phyloP scores from a whole-genome alignment of 2,329 filamentous ascomycete species.

The Botrytis byssoidea region DNA sequence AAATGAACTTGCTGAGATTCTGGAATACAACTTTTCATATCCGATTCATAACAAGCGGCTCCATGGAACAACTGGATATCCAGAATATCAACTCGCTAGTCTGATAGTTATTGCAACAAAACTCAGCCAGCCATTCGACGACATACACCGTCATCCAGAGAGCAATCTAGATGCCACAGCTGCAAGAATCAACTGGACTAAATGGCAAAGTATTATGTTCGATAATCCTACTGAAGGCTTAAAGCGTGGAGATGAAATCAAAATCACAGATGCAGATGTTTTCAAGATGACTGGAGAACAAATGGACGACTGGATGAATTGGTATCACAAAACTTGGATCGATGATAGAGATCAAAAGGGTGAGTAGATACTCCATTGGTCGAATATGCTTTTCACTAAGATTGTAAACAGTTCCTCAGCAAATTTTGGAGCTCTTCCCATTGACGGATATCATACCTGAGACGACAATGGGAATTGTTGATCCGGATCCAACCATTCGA shows the following conservation, averaged over 20 bases:
- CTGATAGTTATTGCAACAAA: slow-evolving; percentile 76
- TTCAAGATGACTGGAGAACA: slow-evolving; percentile 58
- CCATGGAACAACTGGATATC: slow-evolving; percentile 55
- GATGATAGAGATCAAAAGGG: slow-evolving; percentile 45
- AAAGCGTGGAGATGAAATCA: slow-evolving; percentile 48
- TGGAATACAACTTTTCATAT: slow-evolving; percentile 56
- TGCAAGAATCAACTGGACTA: slow-evolving; percentile 67
- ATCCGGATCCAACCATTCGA: slow-evolving; percentile 26
- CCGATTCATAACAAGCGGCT: slow-evolving; percentile 47
- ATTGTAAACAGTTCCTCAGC: slow-evolving; percentile 34
- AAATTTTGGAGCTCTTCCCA: slow-evolving; percentile 41
- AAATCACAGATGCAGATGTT: slow-evolving; percentile 61
- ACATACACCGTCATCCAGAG: slow-evolving; percentile 49
- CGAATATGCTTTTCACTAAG: slow-evolving; percentile 11
- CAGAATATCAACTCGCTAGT: slow-evolving; percentile 72
- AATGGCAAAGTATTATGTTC: slow-evolving; percentile 59
- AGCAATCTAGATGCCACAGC: slow-evolving; percentile 55
- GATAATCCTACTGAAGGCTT: slow-evolving; percentile 35
- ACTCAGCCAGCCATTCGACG: slow-evolving; percentile 73
- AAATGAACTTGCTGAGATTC: slow-evolving; percentile 48
- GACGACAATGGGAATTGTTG: slow-evolving; percentile 32
- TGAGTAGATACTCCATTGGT: slow-evolving; percentile 30
- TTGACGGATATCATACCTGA: slow-evolving; percentile 30
- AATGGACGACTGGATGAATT: slow-evolving; percentile 75
- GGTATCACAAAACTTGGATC: slow-evolving; percentile 69